Evolutionary conservation across 2,329 filamentous ascomycete genomes (phyloP).

Genomic region (Aspergillus tanneri): DNA sequence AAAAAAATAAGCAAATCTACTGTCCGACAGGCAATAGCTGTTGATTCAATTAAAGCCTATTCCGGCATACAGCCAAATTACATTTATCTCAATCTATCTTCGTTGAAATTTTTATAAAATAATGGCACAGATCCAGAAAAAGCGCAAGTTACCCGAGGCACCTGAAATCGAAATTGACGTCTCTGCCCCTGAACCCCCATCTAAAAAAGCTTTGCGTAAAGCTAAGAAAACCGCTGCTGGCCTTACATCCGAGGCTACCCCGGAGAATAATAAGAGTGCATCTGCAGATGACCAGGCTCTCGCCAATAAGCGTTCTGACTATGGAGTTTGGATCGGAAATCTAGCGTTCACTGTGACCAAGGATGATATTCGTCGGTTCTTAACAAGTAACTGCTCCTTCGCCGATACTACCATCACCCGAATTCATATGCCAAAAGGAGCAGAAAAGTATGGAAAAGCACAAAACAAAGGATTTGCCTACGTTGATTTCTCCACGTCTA

Average conservation of each 20-base stretch:
- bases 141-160: conserved; percentile 64
- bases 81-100: too few species aligned
- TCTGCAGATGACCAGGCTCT: conserved; percentile 24
- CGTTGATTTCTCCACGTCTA: conserved; percentile 75
- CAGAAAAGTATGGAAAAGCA: conserved; percentile 53
- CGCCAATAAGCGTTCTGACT: conserved; percentile 63
- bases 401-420: conserved; percentile 73
- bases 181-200: conserved; percentile 84
- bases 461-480: conserved; percentile 95
- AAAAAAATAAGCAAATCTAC: conserved; percentile 16
- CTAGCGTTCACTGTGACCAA: conserved; percentile 79
- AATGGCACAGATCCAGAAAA: conserved; percentile 55
- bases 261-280: conserved; percentile 43
- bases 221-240: conserved; percentile 67
- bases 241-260: conserved; percentile 21
- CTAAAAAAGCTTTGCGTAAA: conserved; percentile 86
- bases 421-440: conserved; percentile 70
- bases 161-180: conserved; percentile 85
- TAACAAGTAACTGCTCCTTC: conserved; percentile 69
- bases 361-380: conserved; percentile 72
- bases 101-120: too few species aligned
- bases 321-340: conserved; percentile 96
- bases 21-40: too few species aligned
- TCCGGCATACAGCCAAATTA: too few species aligned
- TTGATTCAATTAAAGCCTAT: too few species aligned